Percentiles rank a stretch among this genome's conserved stretches.
Evolutionary conservation across 805 yeast genomes (phyloP).

Genomic region (Schwanniomyces yamadae): DNA sequence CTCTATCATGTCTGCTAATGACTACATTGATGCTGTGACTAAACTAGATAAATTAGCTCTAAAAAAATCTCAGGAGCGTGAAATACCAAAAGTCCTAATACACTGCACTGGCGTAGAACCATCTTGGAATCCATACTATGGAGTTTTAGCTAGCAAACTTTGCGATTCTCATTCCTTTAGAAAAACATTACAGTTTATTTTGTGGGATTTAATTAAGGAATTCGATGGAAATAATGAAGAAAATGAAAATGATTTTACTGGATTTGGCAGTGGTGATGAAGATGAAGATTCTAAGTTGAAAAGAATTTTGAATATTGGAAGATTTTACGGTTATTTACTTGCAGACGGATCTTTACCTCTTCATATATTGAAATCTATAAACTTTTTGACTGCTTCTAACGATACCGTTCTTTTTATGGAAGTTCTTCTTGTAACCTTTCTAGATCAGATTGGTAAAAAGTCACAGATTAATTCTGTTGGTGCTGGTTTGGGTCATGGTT

Average conservation of each 20-base stretch:
- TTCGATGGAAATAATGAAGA: slow-evolving; percentile 51
- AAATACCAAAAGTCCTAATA: slow-evolving; percentile 78
- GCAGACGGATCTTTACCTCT: slow-evolving; percentile 73
- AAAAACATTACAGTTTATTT: slow-evolving; percentile 81
- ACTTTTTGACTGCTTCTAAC: slow-evolving; percentile 65
- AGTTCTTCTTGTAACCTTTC: slow-evolving; percentile 63
- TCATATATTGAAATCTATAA: slow-evolving; percentile 68
- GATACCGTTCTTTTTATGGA: slow-evolving; percentile 73
- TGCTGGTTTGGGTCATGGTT: slow-evolving; percentile 34
- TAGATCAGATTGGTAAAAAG: slow-evolving; percentile 63
- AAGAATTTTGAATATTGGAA: slow-evolving; percentile 68
- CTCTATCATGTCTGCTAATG: slow-evolving; percentile 93
- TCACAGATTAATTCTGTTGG: slow-evolving; percentile 52
- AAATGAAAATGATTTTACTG: slow-evolving; percentile 43
- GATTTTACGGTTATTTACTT: slow-evolving; percentile 74
- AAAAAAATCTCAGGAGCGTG: slow-evolving; percentile 78
- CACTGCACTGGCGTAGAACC: slow-evolving; percentile 87
- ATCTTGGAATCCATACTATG: slow-evolving; percentile 86
- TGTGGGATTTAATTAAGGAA: slow-evolving; percentile 84
- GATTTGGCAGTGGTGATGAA: slow-evolving; percentile 37
- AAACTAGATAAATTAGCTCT: slow-evolving; percentile 77
- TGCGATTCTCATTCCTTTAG: slow-evolving; percentile 73
- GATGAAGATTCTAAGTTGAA: slow-evolving; percentile 58
- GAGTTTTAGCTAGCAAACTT: slow-evolving; percentile 70
- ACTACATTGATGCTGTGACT: slow-evolving; percentile 81